These are phyloP conservation scores for Bipolaris sorokiniana DNA, from an alignment of 2,329 filamentous ascomycete genomes.

Conservation along the genomic window DNA sequence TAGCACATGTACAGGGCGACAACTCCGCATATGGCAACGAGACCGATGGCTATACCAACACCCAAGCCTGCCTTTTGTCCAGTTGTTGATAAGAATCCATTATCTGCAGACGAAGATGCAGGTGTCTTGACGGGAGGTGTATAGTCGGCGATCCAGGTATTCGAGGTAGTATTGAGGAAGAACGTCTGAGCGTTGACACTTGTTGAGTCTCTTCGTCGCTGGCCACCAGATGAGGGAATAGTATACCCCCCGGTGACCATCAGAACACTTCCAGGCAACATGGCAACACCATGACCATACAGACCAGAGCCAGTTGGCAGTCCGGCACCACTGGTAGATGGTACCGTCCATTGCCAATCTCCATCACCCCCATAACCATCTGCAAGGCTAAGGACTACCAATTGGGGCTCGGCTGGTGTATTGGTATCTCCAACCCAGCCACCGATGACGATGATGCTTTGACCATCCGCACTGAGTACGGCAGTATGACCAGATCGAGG, in stretches of 20 bases:
- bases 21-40: conserved; percentile 51
- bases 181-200: conserved; percentile 55
- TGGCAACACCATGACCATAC: conserved; percentile 66
- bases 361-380: conserved; percentile 68
- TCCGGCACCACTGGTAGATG: conserved; percentile 54
- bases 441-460: conserved; percentile 77
- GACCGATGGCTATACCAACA: conserved; percentile 53
- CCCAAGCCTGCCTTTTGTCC: conserved; percentile 56
- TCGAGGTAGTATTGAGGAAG: conserved; percentile 68
- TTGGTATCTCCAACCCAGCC: conserved; percentile 88
- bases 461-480: conserved; percentile 78
- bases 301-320: conserved; percentile 56
- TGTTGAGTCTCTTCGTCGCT: conserved; percentile 44
- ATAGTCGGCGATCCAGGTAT: conserved; percentile 64
- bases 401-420: conserved; percentile 79
- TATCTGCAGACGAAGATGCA: conserved; percentile 17
- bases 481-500: conserved; percentile 89
- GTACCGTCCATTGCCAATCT: conserved; percentile 74
- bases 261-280: conserved; percentile 67
- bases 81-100: conserved; percentile 50
- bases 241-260: conserved; percentile 66
- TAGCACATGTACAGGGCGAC: conserved; percentile 58
- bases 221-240: conserved; percentile 52
- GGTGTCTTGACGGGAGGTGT: conserved; percentile 51
- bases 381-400: conserved; percentile 77